Evolutionary conservation across 2,329 filamentous ascomycete species (phyloP).

Genomic region (Colletotrichum acutatum): DNA sequence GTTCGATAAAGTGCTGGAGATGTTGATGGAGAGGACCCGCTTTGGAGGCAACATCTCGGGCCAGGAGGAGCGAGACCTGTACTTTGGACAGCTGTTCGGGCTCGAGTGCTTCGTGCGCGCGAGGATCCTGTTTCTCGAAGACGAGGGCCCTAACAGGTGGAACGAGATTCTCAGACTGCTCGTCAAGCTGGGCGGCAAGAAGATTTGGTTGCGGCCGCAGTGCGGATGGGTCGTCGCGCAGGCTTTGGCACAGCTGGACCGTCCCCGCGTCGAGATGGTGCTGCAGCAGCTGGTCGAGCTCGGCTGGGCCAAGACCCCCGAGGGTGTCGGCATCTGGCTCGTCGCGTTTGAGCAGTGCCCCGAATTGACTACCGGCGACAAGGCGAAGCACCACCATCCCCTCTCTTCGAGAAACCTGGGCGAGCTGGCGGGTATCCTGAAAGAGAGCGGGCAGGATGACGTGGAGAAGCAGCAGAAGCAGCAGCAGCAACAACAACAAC

Average conservation of each 20-base stretch:
- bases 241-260: constrained; percentile 70
- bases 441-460: constrained; percentile 72
- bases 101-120: constrained; percentile 88
- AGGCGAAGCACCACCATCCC: constrained; percentile 83
- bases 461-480: constrained; percentile 46
- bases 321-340: constrained; percentile 92
- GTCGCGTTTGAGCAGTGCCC: constrained; percentile 73
- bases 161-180: constrained; percentile 76
- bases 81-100: constrained; percentile 88
- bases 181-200: constrained; percentile 79
- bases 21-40: constrained; percentile 66
- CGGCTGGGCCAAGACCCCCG: constrained; percentile 81
- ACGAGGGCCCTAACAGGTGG: constrained; percentile 67
- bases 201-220: constrained; percentile 89
- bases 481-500: constrained; percentile 38
- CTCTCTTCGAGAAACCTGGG: constrained; percentile 75
- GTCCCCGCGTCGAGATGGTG: constrained; percentile 58
- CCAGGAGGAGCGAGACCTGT: constrained; percentile 87
- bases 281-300: constrained; percentile 72
- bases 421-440: constrained; percentile 80
- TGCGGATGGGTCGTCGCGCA: constrained; percentile 86
- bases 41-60: constrained; percentile 63
- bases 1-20: constrained; percentile 65
- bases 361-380: constrained; percentile 57
- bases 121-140: constrained; percentile 68